Conservation (phyloP, 31 red algal genomes). For the Asparagopsis taxiformis region DNA sequence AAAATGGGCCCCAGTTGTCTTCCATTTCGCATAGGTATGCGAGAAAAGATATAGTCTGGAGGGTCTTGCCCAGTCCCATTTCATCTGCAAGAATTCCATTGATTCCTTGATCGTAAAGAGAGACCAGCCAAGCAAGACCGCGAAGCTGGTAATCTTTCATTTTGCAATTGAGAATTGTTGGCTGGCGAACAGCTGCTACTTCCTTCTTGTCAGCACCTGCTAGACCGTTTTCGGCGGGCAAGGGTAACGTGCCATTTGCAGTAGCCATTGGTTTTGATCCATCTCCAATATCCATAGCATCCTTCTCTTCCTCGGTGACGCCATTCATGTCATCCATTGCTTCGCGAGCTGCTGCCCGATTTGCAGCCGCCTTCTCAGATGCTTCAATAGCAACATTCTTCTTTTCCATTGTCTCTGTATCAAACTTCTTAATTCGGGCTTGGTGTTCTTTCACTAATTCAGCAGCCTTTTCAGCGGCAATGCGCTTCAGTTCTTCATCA, state of each 20-base stretch:
- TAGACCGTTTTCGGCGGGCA: conserved; percentile 9
- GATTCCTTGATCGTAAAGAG: conserved; percentile 98
- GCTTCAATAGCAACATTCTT: conserved; percentile 58
- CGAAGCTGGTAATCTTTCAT: conserved; percentile 98
- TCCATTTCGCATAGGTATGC: conserved; percentile 90
- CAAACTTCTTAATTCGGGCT: conserved; percentile 71
- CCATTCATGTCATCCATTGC: conserved; percentile 71
- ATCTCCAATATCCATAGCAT: conserved; percentile 28
- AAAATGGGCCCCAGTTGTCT: conserved; percentile 91
- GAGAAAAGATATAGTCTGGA: conserved; percentile 96
- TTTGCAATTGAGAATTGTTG: conserved; percentile 80
- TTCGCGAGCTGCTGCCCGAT: conserved; percentile 61
- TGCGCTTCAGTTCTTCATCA: conserved; percentile 74
- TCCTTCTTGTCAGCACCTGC: conserved; percentile 78
- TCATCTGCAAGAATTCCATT: conserved; percentile 99
- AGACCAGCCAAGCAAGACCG: conserved; percentile 95
- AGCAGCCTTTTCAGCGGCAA: conserved; percentile 57
- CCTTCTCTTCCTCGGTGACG: conserved; percentile 50
- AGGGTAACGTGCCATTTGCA: not conserved
- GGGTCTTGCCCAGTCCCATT: conserved; percentile 99
- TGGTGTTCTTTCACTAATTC: conserved; percentile 71
- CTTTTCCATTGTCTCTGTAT: conserved; percentile 73
- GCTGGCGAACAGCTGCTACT: conserved; percentile 80
- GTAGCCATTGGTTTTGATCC: conserved; percentile 20
- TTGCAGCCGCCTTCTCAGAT: conserved; percentile 72